Percentiles rank a stretch among this genome's conserved stretches.
Conservation (phyloP, 371 early-diverging fungal genomes). For the Rhizomucor miehei region DNA sequence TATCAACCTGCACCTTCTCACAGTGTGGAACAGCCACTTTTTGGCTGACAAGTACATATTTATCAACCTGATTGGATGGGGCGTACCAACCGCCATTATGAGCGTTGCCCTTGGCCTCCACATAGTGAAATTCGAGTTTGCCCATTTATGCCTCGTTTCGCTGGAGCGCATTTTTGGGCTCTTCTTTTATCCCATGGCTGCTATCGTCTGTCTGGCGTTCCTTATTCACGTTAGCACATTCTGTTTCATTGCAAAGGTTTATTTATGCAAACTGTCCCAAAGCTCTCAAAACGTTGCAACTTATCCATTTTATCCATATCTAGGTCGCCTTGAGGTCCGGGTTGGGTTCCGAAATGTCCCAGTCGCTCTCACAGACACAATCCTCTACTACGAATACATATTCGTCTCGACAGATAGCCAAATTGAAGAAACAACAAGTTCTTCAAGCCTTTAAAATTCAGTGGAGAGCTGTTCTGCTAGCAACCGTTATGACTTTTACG, state of each 20-base stretch:
- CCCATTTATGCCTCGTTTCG: slow-evolving; percentile 57
- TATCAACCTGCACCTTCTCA: slow-evolving; percentile 64
- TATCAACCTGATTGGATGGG: slow-evolving; percentile 61
- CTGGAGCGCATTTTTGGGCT: slow-evolving; percentile 46
- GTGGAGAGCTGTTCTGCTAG: slow-evolving; percentile 66
- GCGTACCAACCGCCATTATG: slow-evolving; percentile 50
- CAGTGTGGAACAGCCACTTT: slow-evolving; percentile 64
- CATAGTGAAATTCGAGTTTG: slow-evolving; percentile 57
- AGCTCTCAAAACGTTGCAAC: too few species aligned
- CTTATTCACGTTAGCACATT: slow-evolving; percentile 60
- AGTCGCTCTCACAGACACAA: slow-evolving; percentile 28
- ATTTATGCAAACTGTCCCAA: too few species aligned
- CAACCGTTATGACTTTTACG: slow-evolving; percentile 43
- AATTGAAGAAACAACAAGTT: slow-evolving; percentile 53
- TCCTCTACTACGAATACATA: slow-evolving; percentile 13
- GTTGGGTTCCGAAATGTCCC: slow-evolving; percentile 52
- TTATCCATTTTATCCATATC: too few species aligned
- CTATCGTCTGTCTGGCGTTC: slow-evolving; percentile 56
- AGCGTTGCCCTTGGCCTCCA: slow-evolving; percentile 43
- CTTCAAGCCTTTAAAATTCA: slow-evolving; percentile 62
- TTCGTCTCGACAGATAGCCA: slow-evolving; percentile 28
- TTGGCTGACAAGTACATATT: slow-evolving; percentile 52
- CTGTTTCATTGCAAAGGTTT: slow-evolving; percentile 57
- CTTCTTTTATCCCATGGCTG: slow-evolving; percentile 64
- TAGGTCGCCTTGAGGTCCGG: slow-evolving; percentile 32